A percentile compares a stretch with the other conserved stretches of the same genome.
phyloP scores from a whole-genome alignment of 805 yeast species.

The Wickerhamomyces bovis region DNA sequence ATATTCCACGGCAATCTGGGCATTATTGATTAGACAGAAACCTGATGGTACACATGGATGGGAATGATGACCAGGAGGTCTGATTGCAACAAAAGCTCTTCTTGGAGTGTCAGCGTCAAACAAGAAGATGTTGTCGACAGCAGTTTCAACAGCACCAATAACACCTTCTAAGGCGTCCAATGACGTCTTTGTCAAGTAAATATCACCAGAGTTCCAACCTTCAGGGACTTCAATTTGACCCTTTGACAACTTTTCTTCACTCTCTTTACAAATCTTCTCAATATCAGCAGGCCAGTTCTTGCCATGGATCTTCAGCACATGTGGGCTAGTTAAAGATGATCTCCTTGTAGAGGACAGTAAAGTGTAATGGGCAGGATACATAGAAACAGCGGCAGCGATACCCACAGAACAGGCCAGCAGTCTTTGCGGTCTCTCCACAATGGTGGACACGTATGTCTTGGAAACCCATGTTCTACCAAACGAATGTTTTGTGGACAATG shows the following conservation, averaged over 20 bases:
- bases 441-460: slow-evolving; percentile 55
- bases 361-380: slow-evolving; percentile 55
- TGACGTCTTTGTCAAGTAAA: slow-evolving; percentile 62
- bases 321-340: slow-evolving; percentile 46
- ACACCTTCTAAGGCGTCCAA: slow-evolving; percentile 70
- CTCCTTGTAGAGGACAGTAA: slow-evolving; percentile 41
- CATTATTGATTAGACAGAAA: slow-evolving; percentile 75
- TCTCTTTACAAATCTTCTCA: slow-evolving; percentile 49
- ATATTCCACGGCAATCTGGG: slow-evolving; percentile 74
- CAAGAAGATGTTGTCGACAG: slow-evolving; percentile 49
- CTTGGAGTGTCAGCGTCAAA: slow-evolving; percentile 26
- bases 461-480: slow-evolving; percentile 76
- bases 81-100: slow-evolving; percentile 58
- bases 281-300: slow-evolving; percentile 61
- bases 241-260: slow-evolving; percentile 45
- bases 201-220: slow-evolving; percentile 80
- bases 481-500: slow-evolving; percentile 62
- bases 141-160: slow-evolving; percentile 68
- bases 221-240: slow-evolving; percentile 70
- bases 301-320: slow-evolving; percentile 70
- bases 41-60: slow-evolving; percentile 83
- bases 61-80: slow-evolving; percentile 88
- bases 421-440: slow-evolving; percentile 81
- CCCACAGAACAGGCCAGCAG: slow-evolving; percentile 74
- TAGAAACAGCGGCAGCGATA: slow-evolving; percentile 64